Base-by-base conservation (phyloP, 441 rosid genomes). In the Cnidoscolus chayamansa region DNA sequence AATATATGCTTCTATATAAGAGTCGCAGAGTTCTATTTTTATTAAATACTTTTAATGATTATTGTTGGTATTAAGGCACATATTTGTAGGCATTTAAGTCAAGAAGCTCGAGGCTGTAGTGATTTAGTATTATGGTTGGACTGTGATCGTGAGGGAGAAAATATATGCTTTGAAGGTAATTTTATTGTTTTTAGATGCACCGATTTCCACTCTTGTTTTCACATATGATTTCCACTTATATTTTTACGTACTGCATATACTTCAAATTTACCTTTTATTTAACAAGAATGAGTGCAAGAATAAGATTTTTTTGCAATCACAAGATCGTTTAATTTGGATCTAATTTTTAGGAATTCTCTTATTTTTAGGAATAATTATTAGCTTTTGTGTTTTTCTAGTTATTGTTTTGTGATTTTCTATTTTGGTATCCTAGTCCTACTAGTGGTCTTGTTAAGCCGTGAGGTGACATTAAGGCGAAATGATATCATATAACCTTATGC, bases 81-180 rank as follows among this genome's bases (percentile, higher is more conserved):
- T 86, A 85, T 94, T 69, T 66, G 83, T 60, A 85, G 89, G 85
- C 97, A 94, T 84, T 81, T 94, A 82, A 87, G 92, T 80, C 90
- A 87, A 64, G 98, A 94, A 86, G 93, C 95, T 77, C 91, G 86
- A 61, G 89, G 97, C 30, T 94, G 95, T 84, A 77, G 79, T 79
- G 80, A 90, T 80, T 80, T 94, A 86, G 97, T 94, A 58, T 75
- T 94, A 73, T 94, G 98, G 98, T 84, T 94, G 82, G 98, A 94
- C 78, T 94, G 98, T 57, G 98, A 94, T 61, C 97, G 98, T 30
- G 98, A 92, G 85, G 98, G 98, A 71, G 98, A 94, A 81, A 94
- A 94, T 82, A 94, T 94, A 83, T 92, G 97, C 72, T 92, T 92
- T 82, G 98, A 94, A 87, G 98, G 98, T 86, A 82, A 79, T 71